phyloP scores from a whole-genome alignment of 2,329 filamentous ascomycete species.

The Blastomyces emzantsi region DNA sequence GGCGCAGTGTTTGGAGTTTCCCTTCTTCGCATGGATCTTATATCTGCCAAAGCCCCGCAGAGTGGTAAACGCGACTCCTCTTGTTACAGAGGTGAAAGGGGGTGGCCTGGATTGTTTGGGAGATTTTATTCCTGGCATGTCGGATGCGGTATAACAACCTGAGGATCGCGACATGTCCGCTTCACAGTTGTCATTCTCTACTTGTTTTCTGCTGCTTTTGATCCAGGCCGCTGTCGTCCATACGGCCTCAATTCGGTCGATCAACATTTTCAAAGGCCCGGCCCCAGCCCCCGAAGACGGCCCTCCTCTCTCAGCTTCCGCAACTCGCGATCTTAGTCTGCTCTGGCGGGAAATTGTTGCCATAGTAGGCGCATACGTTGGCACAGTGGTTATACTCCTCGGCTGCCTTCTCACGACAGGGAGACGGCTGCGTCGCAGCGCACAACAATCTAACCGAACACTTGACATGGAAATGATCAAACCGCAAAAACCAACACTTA shows the following conservation, averaged over 20 bases:
- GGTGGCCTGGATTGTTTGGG: slow-evolving; percentile 1
- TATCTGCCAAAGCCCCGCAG: slow-evolving; percentile 4
- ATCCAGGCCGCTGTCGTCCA: slow-evolving; percentile 4
- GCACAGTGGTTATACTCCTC: slow-evolving; percentile 66
- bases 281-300: slow-evolving; percentile 53
- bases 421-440: slow-evolving; percentile 45
- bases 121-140: slow-evolving; percentile 1
- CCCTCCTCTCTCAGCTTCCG: slow-evolving; percentile 49
- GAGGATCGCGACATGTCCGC: slow-evolving; percentile 8
- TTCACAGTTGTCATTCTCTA: slow-evolving; percentile 4
- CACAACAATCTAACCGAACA: slow-evolving; percentile 43
- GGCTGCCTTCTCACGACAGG: slow-evolving; percentile 54
- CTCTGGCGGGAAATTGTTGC: slow-evolving; percentile 76
- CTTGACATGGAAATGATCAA: slow-evolving; percentile 52
- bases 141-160: slow-evolving; percentile 5
- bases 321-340: slow-evolving; percentile 52
- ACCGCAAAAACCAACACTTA: slow-evolving; percentile 25
- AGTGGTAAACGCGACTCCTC: neutral
- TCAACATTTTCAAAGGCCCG: slow-evolving; percentile 47
- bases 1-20: neutral
- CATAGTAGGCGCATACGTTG: slow-evolving; percentile 73
- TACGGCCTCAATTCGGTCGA: slow-evolving; percentile 11
- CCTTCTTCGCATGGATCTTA: slow-evolving; percentile 4
- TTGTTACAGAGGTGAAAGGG: slow-evolving; percentile 5
- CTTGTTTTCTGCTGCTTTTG: slow-evolving; percentile 5